Evolutionary conservation across 2,329 filamentous ascomycete genomes (phyloP), one percentile per base, ranked within the genome.

Genomic region (Aureobasidium pullulans): DNA sequence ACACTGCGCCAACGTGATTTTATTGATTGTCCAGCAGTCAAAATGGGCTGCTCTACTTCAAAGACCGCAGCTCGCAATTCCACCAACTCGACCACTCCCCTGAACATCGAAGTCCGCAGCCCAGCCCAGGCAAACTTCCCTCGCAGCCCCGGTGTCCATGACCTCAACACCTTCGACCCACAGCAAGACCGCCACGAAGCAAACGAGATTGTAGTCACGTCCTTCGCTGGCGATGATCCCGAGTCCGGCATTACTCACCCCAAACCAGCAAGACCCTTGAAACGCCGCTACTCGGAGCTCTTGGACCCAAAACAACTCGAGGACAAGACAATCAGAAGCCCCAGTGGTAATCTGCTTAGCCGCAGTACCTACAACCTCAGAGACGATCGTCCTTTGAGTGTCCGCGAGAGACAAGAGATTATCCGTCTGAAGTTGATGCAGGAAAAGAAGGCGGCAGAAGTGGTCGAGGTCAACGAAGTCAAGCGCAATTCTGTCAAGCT

Each of bases 371-470:
- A 65, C 53, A 60, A 65, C 9, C 60, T 46, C 8, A 67, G 67
- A 32, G 62, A 63, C 3, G 66, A 68, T 60, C 68, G 72, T 5
- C 71, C 71, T 2, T 50, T 66, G 32, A 69, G 69, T 37, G 66
- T 75, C 44, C 63, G 69, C 31, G 72, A 75, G 64, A 66, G 72
- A 16, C 71, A 73, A 62, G 65, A 70, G 61, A 64, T 62, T 13
- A 73, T 75, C 28, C 46, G 52, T 9, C 60, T 53, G 40, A 39
- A 46, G 11, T 19, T 53, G 9, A 10, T 23, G 31, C 16, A 50
- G 39, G 32, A 53, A 31, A 52, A 10, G 29, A 36, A 37, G 32
- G 44, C 53, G 29, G 32, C 37, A 29, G 57, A 34, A 19, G 36
- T 39, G 39, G 28, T 16, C 4, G 6, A 19, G 2, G 19, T 4